Evolutionary conservation across 768 basidiomycete genomes (phyloP).

Genomic region (Naganishia randhawae): DNA sequence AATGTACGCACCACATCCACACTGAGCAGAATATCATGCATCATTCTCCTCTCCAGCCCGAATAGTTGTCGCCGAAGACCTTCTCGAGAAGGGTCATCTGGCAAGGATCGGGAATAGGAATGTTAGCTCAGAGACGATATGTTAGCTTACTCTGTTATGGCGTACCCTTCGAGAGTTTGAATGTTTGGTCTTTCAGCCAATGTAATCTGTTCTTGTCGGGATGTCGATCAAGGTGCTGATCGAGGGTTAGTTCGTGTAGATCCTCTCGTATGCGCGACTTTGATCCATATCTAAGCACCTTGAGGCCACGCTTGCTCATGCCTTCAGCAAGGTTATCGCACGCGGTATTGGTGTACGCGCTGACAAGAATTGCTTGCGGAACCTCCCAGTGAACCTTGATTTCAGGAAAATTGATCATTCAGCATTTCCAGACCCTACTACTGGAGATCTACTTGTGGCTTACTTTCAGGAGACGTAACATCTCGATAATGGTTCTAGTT

Average conservation of each 20-base stretch:
- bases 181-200: conserved; percentile 6
- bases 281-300: conserved; percentile 72
- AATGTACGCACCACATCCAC: conserved; percentile 66
- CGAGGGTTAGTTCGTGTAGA: conserved; percentile 61
- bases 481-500: conserved; percentile 84
- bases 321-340: conserved; percentile 83
- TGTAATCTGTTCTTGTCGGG: conserved; percentile 32
- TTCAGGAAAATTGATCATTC: conserved; percentile 16
- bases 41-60: conserved; percentile 62
- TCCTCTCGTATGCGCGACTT: conserved; percentile 61
- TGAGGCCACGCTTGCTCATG: conserved; percentile 55
- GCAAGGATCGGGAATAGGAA: not conserved
- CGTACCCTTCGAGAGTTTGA: conserved; percentile 1
- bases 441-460: not conserved
- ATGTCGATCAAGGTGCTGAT: conserved; percentile 63
- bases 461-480: conserved; percentile 74
- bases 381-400: conserved; percentile 71
- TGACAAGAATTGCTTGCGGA: conserved; percentile 78
- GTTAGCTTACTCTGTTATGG: too few relatives aligned
- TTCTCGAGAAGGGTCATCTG: not conserved
- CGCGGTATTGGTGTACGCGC: conserved; percentile 88
- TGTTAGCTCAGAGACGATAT: not conserved
- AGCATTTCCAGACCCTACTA: not conserved
- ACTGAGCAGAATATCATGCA: conserved; percentile 60
- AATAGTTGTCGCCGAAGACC: conserved; percentile 55